Base-by-base conservation (phyloP, 176 grass and related monocot species). In the Stipa capillata region DNA sequence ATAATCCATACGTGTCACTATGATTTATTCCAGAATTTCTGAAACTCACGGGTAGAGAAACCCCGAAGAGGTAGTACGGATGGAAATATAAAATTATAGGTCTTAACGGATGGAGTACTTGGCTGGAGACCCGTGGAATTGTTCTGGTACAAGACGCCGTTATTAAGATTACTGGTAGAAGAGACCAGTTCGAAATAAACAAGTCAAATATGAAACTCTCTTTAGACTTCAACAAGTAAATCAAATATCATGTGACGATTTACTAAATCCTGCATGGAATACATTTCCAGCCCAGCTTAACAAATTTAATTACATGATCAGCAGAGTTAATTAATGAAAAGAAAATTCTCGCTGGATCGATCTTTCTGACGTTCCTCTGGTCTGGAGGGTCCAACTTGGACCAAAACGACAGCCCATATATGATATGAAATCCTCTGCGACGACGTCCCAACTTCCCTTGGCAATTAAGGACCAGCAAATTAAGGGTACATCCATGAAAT, bases 371-470 rank as follows among this genome's bases (percentile, higher is more conserved):
- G 36, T 23, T 40, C 20, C 63, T 2, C 10, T 53, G 31, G 12
- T 11, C 32, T 63, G 60, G 17, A 33, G 5, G 16, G 0, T 11
- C 32, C 60, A 58, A 58, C 55, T 48, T 73, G 48, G 49, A 54
- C 20, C 32, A 55, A 16, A n/a, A 74, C 49, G 71, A 64, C 57
- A 52, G n/a, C 50, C 52, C 7, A 50, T 63, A 16, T 5, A 34
- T 48, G 44, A 72, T 43, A 59, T 24, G 72, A 44, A 56, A 39
- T 55, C 17, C 51, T 69, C 52, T 39, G 51, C 24, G 36, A n/a
- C 60, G 68, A 37, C 67, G 83, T 85, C 53, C 42, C 49, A 67
- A 28, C 51, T 70, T 39, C 45, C 72, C 43, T 42, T 36, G 34
- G 55, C 27, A 12, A 42, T 36, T 21, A 56, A 79, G 25, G 37